Evolutionary conservation across 192 early-diverging fungal species (phyloP), one percentile per base, ranked within the genome.

Genomic region (Gaertneriomyces semiglobifer): DNA sequence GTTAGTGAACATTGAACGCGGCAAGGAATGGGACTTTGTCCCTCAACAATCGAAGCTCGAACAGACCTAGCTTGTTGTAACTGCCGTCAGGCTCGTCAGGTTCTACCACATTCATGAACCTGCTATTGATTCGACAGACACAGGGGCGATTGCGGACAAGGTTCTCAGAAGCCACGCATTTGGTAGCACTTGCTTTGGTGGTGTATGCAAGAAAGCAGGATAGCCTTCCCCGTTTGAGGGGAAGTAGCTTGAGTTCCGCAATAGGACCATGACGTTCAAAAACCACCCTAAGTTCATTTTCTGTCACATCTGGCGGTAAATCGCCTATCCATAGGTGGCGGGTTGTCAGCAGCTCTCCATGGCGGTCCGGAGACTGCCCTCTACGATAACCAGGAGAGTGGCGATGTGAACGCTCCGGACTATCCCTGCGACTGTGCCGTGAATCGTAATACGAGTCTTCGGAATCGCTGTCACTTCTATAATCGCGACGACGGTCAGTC

Each of bases 261-360:
- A 70, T 70, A 48, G 38, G 41, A n/a, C 68, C 68, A 54, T 70
- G 61, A n/a, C 54, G 59, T 5, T 47, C 51, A 42, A 70, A 70
- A 8, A 55, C 68, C 12, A 54, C 40, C 14, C 42, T 33, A 10
- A 70, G n/a, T 12, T 70, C 68, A n/a, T 54, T 5, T 41, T 70
- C 68, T 2, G 51, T 62, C 10, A 54, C 33, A 20, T 70, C 68
- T 8, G 40, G 52, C 10, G 68, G 60, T 44, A 70, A 16, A 8
- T 70, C 68, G 18, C 68, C 68, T 11, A 70, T 18, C 68, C 68
- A 70, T 12, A 70, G 44, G 43, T 70, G 68, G 18, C 68, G 68
- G 16, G 68, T 70, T 20, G 52, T 20, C 5, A 63, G 39, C n/a
- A 44, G 47, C 3, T 53, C 68, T 19, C 42, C 47, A 19, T 20